Base-by-base conservation (phyloP, 208 protist genomes). In the Leishmania arabica region DNA sequence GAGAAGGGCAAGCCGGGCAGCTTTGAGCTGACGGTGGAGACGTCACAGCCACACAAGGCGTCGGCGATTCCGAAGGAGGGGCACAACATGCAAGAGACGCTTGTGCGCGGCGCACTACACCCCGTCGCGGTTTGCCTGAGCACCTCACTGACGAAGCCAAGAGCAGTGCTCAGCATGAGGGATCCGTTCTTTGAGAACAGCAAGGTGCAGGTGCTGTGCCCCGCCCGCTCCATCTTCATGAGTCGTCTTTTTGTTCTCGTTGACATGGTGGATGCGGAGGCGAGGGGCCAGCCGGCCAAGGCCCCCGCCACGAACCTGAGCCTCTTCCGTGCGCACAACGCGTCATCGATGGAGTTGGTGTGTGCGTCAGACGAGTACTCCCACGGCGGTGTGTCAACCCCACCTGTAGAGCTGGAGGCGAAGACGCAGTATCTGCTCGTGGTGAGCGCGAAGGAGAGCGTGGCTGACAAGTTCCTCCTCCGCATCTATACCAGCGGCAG, bases 21-120 rank as follows among this genome's bases (percentile, higher is more conserved):
- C n/a, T 97, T 89, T 83, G 87, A 90, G 66, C 77, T 97, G 17
- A 88, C 78, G 40, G 86, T 93, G 8, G 93, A 95, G 80, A 92
- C 91, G 54, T 92, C 91, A 37, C 91, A 93, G 81, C 85, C 90
- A 47, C 91, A 94, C 66, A 84, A 84, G 58, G 27, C 87, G 60
- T 47, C 73, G 72, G 42, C 66, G 78, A 84, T 90, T 11, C 86
- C 89, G 17, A 79, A 86, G 68, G 89, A 90, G 75, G 93, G 93
- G 13, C 81, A 66, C 40, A 86, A 85, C 19, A 84, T 92, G 79
- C 76, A 86, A 27, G 87, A 95, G 77, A 87, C 64, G 51, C 53
- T 69, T 21, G 66, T 95, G 47, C 83, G 77, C 6, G 91, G 88
- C 7, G 76, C 86, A 64, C 82, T 96, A 37, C 83, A 79, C 13